phyloP scores from a whole-genome alignment of 805 yeast species.

The Starmerella ratchasimensis region DNA sequence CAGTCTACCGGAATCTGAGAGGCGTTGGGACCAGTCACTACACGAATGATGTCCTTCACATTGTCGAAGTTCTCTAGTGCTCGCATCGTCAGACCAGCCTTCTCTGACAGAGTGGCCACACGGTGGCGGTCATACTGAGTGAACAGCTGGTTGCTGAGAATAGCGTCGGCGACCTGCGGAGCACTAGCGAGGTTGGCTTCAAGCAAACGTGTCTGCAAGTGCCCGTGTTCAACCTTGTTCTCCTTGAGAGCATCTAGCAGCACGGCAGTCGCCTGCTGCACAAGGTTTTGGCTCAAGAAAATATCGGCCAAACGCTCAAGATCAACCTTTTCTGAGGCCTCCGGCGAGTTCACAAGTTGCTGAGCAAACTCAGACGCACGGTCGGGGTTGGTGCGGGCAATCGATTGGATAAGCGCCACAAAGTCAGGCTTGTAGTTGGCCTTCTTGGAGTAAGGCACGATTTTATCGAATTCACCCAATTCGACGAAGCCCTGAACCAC shows the following conservation, averaged over 20 bases:
- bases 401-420: constrained; percentile 75
- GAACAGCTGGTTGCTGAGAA: constrained; percentile 88
- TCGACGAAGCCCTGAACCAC: constrained; percentile 89
- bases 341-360: constrained; percentile 53
- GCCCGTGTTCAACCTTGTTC: constrained; percentile 89
- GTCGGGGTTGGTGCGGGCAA: constrained; percentile 89
- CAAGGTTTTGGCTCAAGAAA: constrained; percentile 82
- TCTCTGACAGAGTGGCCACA: constrained; percentile 83
- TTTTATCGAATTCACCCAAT: constrained; percentile 90
- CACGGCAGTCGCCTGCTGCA: constrained; percentile 97
- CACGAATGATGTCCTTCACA: constrained; percentile 88
- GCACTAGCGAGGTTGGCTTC: constrained; percentile 91
- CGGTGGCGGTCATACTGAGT: constrained; percentile 89
- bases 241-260: constrained; percentile 87
- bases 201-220: constrained; percentile 82
- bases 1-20: constrained; percentile 67
- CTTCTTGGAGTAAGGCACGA: constrained; percentile 83
- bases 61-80: constrained; percentile 94
- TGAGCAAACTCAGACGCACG: constrained; percentile 96
- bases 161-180: constrained; percentile 99
- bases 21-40: constrained; percentile 64
- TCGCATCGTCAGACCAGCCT: constrained; percentile 89
- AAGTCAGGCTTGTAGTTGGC: constrained; percentile 82
- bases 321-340: constrained; percentile 41
- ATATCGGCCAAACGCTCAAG: constrained; percentile 83